Base-by-base conservation (phyloP, 2,329 filamentous ascomycete species). In the Anisogramma anomala region DNA sequence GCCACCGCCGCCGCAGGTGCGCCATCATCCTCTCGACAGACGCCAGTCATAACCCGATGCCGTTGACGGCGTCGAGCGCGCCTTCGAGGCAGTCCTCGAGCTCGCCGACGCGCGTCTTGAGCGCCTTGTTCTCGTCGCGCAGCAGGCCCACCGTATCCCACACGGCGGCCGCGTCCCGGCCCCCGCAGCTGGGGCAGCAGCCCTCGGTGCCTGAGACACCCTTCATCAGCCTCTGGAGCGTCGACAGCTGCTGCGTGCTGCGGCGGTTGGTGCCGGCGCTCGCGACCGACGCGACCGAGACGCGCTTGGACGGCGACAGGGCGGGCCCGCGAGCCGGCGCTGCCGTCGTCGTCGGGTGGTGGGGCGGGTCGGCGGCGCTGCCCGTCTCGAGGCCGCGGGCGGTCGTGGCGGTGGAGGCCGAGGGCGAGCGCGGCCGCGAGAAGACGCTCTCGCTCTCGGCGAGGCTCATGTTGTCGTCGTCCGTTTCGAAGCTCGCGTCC, bases 101-200 rank as follows among this genome's bases (percentile, higher is more conserved):
- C 49, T 74, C 64, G 14, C 67, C 65, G 3, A 82, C 72, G 15
- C 74, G 61, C 28, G 67, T 63, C 61, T 81, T 81, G 36, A 82
- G 56, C 7, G 68, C 67, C 51, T 64, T 69, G 49, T 82, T 82
- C 62, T 82, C 78, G 34, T 74, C 71, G 28, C 73, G 64, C 44
- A 81, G 58, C 34, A 79, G 48, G 39, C 68, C 67, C n/a, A 78
- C 76, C 3, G 77, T 78, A 52, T 80, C 69, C 77, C 77, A 81
- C 4, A 77, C 77, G 27, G 75, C 65, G 48, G 72, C 74, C 10
- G 71, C 65, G 39, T 74, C 70, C 50, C 70, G 68, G 10, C 77
- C 75, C 39, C 65, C 58, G 55, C 77, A 80, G 50, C 78, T 79
- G 25, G 57, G 51, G 50, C 76, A 79, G 42, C 57, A 79, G 42